Evolutionary conservation across 805 yeast genomes (phyloP).

Genomic region (Isabelozyma gotoi): DNA sequence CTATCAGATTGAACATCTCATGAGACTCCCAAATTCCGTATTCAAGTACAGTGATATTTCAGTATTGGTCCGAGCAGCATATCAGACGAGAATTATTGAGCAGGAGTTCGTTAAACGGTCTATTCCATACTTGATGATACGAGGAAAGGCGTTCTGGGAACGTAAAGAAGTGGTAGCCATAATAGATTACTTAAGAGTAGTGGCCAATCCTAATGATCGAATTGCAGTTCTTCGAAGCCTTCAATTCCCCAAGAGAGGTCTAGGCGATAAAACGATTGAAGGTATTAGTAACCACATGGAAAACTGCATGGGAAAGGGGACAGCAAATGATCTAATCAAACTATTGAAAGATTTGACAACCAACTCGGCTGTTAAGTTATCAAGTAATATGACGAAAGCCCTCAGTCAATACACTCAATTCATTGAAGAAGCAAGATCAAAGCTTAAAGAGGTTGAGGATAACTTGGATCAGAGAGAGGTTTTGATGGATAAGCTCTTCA

Average conservation of each 20-base stretch:
- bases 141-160: constrained; percentile 82
- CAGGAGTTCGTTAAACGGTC: constrained; percentile 52
- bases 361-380: constrained; percentile 7
- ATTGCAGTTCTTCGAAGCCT: constrained; percentile 59
- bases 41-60: constrained; percentile 64
- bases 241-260: constrained; percentile 61
- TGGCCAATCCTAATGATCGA: constrained; percentile 58
- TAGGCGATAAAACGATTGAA: constrained; percentile 58
- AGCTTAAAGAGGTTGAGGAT: constrained; percentile 8
- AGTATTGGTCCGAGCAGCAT: constrained; percentile 65
- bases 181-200: constrained; percentile 63
- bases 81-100: constrained; percentile 63
- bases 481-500: constrained; percentile 15
- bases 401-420: constrained; percentile 26
- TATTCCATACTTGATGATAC: constrained; percentile 66
- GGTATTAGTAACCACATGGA: constrained; percentile 13
- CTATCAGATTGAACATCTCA: constrained; percentile 50
- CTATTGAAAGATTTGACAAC: not conserved
- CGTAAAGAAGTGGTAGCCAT: constrained; percentile 63
- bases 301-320: not conserved
- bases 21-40: constrained; percentile 40
- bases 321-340: not conserved
- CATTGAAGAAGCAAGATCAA: constrained; percentile 18
- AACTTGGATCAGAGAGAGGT: not conserved
- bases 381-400: constrained; percentile 9